These are phyloP conservation scores for Mallotus japonicus DNA, from an alignment of 441 rosid genomes.

Conservation along the genomic window DNA sequence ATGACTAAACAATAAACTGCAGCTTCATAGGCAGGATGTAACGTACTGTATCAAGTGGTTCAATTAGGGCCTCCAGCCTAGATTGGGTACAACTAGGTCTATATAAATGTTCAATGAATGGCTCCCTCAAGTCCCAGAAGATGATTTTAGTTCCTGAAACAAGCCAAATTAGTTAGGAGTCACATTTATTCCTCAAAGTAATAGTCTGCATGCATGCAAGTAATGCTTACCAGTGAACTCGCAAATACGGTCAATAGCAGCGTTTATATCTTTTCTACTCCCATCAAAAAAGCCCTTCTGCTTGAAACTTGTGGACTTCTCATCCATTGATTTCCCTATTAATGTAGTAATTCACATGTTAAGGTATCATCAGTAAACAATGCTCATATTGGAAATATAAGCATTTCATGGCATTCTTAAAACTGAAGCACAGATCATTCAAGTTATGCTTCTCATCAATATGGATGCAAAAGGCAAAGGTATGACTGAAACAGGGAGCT, in stretches of 20 bases:
- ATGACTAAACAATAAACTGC: too few species aligned
- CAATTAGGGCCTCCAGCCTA: constrained; percentile 80
- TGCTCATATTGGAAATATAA: not conserved
- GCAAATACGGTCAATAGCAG: constrained; percentile 82
- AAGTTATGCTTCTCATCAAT: not conserved
- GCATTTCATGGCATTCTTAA: not conserved
- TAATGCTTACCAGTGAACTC: constrained; percentile 74
- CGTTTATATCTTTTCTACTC: constrained; percentile 83
- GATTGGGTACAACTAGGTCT: constrained; percentile 74
- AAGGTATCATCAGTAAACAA: not conserved
- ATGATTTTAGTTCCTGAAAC: constrained; percentile 87
- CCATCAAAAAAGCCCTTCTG: constrained; percentile 85
- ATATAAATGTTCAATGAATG: constrained; percentile 79
- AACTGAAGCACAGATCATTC: not conserved
- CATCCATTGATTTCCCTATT: constrained; percentile 62
- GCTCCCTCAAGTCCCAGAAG: constrained; percentile 90
- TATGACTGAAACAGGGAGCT: not conserved
- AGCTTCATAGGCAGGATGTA: constrained; percentile 11
- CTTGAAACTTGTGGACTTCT: constrained; percentile 58
- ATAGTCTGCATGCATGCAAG: constrained; percentile 11
- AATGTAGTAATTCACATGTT: constrained; percentile 22
- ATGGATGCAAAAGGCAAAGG: not conserved
- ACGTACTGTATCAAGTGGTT: constrained; percentile 78
- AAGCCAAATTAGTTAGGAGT: constrained; percentile 22
- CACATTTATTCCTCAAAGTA: constrained; percentile 16